Percentiles rank a stretch among this genome's conserved stretches.
Evolutionary conservation across 192 early-diverging fungal genomes (phyloP).

Genomic region (Mortierella alpina): DNA sequence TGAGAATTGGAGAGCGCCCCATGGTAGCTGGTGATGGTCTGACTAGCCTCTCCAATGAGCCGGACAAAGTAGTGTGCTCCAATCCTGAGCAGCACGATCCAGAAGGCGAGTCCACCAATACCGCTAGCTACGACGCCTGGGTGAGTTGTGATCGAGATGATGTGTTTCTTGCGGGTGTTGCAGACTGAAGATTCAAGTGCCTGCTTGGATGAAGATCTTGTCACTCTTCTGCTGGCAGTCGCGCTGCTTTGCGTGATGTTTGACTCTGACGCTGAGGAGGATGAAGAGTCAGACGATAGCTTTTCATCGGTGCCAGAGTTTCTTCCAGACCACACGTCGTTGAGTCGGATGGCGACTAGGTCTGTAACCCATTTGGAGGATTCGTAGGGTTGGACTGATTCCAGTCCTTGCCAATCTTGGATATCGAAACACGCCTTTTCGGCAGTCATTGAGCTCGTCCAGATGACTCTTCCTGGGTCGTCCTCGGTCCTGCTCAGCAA

Average conservation of each 20-base stretch:
- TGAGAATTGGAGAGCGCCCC: conserved; percentile 60
- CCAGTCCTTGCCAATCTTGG: conserved; percentile 64
- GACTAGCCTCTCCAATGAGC: conserved; percentile 55
- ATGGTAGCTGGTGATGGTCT: conserved; percentile 60
- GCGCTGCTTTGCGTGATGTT: background rate
- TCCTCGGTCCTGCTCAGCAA: conserved; percentile 51
- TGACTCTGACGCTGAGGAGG: conserved; percentile 13
- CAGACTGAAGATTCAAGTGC: background rate
- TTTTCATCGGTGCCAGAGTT: background rate
- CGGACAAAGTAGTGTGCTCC: conserved; percentile 42
- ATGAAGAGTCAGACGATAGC: background rate
- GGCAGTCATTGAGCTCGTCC: conserved; percentile 65
- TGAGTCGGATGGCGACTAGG: conserved; percentile 54
- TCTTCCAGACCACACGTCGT: conserved; percentile 37
- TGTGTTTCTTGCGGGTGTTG: conserved; percentile 14
- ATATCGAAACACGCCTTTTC: conserved; percentile 38
- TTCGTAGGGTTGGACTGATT: conserved; percentile 59
- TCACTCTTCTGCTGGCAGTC: conserved; percentile 10
- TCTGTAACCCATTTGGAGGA: conserved; percentile 67
- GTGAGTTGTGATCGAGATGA: conserved; percentile 60
- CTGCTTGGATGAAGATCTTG: conserved; percentile 19
- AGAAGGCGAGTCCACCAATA: conserved; percentile 56
- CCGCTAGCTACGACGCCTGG: conserved; percentile 67
- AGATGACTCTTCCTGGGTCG: conserved; percentile 60
- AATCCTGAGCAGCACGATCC: conserved; percentile 45